These are phyloP conservation scores for Sporothrix protearum DNA, from an alignment of 2,329 filamentous ascomycete genomes.

Conservation along the genomic window DNA sequence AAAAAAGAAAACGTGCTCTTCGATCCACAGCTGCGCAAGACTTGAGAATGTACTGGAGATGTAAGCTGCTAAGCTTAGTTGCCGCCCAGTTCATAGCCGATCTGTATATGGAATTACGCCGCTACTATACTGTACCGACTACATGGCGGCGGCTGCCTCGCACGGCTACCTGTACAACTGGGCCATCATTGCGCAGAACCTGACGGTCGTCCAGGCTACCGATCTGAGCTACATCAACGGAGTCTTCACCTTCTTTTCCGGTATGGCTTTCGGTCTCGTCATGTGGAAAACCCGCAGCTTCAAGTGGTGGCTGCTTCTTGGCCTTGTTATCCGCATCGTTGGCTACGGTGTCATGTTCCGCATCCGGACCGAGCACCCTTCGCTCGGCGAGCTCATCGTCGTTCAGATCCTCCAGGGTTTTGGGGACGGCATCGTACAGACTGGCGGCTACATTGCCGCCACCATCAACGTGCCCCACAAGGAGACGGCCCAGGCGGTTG, in stretches of 20 bases:
- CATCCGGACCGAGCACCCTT: constrained; percentile 13
- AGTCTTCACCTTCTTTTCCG: constrained; percentile 22
- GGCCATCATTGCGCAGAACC: constrained; percentile 21
- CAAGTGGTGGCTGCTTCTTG: constrained; percentile 25
- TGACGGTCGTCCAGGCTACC: constrained; percentile 20
- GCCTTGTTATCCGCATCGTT: constrained; percentile 23
- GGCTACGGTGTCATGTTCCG: constrained; percentile 26
- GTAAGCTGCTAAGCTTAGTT: too few relatives aligned
- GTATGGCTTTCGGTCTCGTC: constrained; percentile 22
- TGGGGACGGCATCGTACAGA: constrained; percentile 23
- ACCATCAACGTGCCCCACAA: constrained; percentile 23
- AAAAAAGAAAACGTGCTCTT: too few relatives aligned
- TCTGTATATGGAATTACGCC: too few relatives aligned
- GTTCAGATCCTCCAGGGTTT: constrained; percentile 22
- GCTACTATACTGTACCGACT: constrained; percentile 36
- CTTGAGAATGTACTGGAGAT: too few relatives aligned
- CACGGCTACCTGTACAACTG: constrained; percentile 26
- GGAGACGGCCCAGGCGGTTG: constrained; percentile 23
- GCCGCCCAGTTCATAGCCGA: too few relatives aligned
- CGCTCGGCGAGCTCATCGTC: constrained; percentile 20
- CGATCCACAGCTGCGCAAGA: too few relatives aligned
- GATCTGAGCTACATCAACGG: constrained; percentile 23
- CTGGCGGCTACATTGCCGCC: constrained; percentile 23
- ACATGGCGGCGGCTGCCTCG: constrained; percentile 20
- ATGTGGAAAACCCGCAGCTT: constrained; percentile 22